phyloP scores from a whole-genome alignment of 805 yeast species.

The Torulaspora delbrueckii region DNA sequence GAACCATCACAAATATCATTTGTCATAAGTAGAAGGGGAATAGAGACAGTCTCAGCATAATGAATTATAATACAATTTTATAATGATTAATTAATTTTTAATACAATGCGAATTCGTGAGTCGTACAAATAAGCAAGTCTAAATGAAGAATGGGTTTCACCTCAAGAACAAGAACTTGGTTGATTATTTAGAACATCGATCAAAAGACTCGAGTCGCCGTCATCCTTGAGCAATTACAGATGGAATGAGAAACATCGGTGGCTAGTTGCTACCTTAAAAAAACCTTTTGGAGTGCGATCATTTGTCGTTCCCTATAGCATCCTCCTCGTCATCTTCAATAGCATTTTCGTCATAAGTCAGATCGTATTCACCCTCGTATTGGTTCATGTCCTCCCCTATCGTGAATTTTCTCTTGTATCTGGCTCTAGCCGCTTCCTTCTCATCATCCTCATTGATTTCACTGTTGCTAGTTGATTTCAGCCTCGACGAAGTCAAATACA shows the following conservation, averaged over 20 bases:
- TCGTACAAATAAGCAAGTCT: neutral
- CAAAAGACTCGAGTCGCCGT: no score
- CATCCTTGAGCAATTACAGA: no score
- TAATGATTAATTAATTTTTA: neutral
- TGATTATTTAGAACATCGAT: neutral
- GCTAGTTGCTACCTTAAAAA: no score
- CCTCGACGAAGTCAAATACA: conserved; percentile 60
- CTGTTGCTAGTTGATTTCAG: conserved; percentile 37
- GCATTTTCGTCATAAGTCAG: conserved; percentile 40
- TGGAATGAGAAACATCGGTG: no score
- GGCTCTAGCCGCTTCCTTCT: conserved; percentile 15
- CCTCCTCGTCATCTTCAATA: conserved; percentile 35
- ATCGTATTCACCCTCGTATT: conserved; percentile 44
- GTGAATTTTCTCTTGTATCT: conserved; percentile 29
- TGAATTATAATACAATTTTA: conserved; percentile 1
- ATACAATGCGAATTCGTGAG: neutral
- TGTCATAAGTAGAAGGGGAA: conserved; percentile 26
- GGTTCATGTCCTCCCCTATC: conserved; percentile 39
- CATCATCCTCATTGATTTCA: conserved; percentile 40
- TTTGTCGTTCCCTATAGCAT: conserved; percentile 8
- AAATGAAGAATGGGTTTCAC: neutral
- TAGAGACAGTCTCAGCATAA: conserved; percentile 16
- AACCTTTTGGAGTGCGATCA: neutral
- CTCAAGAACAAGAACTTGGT: neutral
- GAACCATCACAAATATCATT: conserved; percentile 22